phyloP scores from a whole-genome alignment of 1,284 basidiomycete genomes.

The Tylopilus sp. region DNA sequence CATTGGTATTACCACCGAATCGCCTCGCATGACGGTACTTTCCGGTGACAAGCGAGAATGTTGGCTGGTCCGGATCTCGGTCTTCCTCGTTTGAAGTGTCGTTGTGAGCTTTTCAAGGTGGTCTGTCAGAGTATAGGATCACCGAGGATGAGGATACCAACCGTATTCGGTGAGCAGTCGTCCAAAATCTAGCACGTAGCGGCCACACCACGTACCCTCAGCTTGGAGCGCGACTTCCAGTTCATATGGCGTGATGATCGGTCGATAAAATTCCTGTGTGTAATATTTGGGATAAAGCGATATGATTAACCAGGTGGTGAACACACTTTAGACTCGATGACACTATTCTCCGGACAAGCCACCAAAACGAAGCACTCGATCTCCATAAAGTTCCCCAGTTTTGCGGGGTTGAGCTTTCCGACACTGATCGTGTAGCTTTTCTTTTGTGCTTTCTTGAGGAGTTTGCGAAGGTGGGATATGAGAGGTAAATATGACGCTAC shows the following conservation, averaged over 20 bases:
- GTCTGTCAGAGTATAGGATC: conserved; percentile 1
- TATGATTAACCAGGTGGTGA: conserved; percentile 1
- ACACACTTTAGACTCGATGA: conserved; percentile 81
- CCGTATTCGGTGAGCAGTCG: conserved; percentile 59
- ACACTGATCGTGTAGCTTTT: conserved; percentile 96
- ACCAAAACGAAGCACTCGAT: conserved; percentile 96
- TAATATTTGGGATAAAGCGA: background rate
- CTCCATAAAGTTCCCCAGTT: conserved; percentile 95
- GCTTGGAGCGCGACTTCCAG: conserved; percentile 80
- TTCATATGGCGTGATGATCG: conserved; percentile 95
- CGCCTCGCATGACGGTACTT: conserved; percentile 80
- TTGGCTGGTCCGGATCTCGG: conserved; percentile 68
- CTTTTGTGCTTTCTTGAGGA: conserved; percentile 72
- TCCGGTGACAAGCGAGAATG: conserved; percentile 88
- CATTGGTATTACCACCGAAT: conserved; percentile 55
- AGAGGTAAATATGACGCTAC: conserved; percentile 83
- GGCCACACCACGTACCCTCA: conserved; percentile 76
- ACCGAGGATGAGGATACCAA: conserved; percentile 21
- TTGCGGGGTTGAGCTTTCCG: conserved; percentile 94
- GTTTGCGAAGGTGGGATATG: conserved; percentile 74
- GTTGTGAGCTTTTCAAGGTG: conserved; percentile 22
- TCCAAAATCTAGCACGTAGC: conserved; percentile 84
- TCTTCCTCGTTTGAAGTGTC: conserved; percentile 32
- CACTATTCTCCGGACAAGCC: conserved; percentile 92
- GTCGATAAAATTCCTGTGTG: conserved; percentile 82